Percentiles rank a stretch among this genome's conserved stretches.
Conservation (phyloP, 805 yeast species). For the Ogataea salicorniae region DNA sequence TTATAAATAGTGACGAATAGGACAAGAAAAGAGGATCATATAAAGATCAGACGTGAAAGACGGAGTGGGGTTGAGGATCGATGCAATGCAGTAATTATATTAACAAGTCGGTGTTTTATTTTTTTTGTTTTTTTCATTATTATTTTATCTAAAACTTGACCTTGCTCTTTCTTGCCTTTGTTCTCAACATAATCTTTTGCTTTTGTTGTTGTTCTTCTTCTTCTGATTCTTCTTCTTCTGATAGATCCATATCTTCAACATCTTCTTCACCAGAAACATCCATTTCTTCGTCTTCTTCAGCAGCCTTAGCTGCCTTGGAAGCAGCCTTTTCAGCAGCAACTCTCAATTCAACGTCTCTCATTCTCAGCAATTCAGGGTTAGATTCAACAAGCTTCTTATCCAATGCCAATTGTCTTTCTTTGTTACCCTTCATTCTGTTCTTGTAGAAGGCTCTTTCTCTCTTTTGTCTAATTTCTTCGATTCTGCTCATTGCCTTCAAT, state of each 20-base stretch:
- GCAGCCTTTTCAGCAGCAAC: constrained; percentile 68
- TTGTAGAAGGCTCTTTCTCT: constrained; percentile 98
- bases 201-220: constrained; percentile 41
- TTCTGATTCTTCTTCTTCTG: constrained; percentile 33
- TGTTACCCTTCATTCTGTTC: constrained; percentile 98
- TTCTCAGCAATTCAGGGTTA: constrained; percentile 82
- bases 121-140: not conserved
- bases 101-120: too few species aligned
- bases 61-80: too few species aligned
- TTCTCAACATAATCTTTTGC: constrained; percentile 56
- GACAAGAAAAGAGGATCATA: too few species aligned
- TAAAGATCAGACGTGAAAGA: too few species aligned
- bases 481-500: constrained; percentile 89
- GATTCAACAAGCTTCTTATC: constrained; percentile 86
- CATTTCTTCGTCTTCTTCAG: constrained; percentile 38
- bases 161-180: constrained; percentile 45
- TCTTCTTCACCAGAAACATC: constrained; percentile 40
- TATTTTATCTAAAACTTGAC: constrained; percentile 38
- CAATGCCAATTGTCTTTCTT: constrained; percentile 74
- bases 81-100: too few species aligned
- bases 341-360: constrained; percentile 90
- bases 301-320: constrained; percentile 42
- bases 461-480: constrained; percentile 91
- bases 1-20: too few species aligned
- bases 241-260: constrained; percentile 39